A percentile compares a stretch with the other conserved stretches of the same genome.
These are phyloP conservation scores for Xylariomycetidae sp. DNA, from an alignment of 2,329 filamentous ascomycete species.

Conservation along the genomic window DNA sequence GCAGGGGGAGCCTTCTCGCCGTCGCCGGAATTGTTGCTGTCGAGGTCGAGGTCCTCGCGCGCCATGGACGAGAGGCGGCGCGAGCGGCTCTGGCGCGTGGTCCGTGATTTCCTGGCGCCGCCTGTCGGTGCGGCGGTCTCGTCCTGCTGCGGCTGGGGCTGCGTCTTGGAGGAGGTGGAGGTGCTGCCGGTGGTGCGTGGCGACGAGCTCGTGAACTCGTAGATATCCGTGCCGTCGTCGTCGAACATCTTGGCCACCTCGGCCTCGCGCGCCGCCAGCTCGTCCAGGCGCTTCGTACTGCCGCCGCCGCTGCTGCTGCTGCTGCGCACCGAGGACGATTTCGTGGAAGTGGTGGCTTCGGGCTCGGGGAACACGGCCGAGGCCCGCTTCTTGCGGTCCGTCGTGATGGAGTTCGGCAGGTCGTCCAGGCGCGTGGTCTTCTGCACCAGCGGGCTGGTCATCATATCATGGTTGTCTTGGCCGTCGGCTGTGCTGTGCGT, in stretches of 20 bases:
- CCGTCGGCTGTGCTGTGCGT: constrained; percentile 3
- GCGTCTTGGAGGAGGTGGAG: constrained; percentile 11
- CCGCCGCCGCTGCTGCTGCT: no score
- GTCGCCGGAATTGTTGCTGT: constrained; percentile 22
- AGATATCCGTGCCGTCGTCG: constrained; percentile 35
- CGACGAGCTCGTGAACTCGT: constrained; percentile 48
- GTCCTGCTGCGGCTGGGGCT: no score
- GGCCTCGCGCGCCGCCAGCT: constrained; percentile 22
- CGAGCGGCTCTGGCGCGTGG: constrained; percentile 27
- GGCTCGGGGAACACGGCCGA: constrained; percentile 8
- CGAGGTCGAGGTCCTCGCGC: constrained; percentile 26
- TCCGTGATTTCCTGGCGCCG: constrained; percentile 19
- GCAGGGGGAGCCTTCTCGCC: constrained; percentile 12
- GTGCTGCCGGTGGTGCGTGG: constrained; percentile 24
- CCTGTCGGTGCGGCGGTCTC: constrained; percentile 5
- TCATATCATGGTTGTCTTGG: constrained; percentile 14
- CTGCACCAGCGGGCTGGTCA: constrained; percentile 36
- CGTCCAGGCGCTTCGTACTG: constrained; percentile 24
- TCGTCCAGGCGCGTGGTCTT: constrained; percentile 28
- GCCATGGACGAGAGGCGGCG: constrained; percentile 34
- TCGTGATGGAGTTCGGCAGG: constrained; percentile 28
- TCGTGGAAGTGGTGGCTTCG: constrained; percentile 9
- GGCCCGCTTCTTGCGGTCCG: constrained; percentile 34
- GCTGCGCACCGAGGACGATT: constrained; percentile 10
- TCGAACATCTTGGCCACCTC: constrained; percentile 24